These are phyloP conservation scores for Glycyrrhiza uralensis DNA, from an alignment of 306 rosid species.

Conservation along the genomic window DNA sequence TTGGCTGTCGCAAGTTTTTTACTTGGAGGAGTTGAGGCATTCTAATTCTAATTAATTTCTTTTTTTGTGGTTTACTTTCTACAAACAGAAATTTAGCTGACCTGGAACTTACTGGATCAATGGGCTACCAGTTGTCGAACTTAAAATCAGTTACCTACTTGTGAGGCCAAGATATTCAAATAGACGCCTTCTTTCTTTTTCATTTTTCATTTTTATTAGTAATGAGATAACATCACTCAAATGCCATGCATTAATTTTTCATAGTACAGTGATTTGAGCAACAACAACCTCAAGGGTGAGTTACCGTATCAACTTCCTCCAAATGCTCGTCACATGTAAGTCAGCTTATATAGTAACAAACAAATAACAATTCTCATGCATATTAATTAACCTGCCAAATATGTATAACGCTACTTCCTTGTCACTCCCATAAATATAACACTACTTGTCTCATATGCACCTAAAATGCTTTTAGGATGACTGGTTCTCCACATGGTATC, in stretches of 20 bases:
- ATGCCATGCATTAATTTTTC: slow-evolving; percentile 51
- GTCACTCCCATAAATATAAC: background rate
- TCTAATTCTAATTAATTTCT: no score
- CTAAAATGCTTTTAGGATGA: background rate
- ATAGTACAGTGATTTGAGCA: slow-evolving; percentile 94
- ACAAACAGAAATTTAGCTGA: slow-evolving; percentile 64
- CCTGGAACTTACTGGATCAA: slow-evolving; percentile 61
- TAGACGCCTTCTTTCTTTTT: background rate
- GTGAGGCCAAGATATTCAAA: slow-evolving; percentile 54
- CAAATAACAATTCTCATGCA: background rate
- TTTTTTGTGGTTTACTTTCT: background rate
- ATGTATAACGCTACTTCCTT: background rate
- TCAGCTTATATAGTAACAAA: background rate
- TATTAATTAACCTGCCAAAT: background rate
- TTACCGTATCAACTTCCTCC: slow-evolving; percentile 97
- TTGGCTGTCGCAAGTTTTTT: background rate
- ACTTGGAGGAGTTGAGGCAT: background rate
- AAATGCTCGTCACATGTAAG: slow-evolving; percentile 65
- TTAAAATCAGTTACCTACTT: slow-evolving; percentile 70
- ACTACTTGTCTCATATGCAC: background rate
- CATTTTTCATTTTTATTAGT: background rate
- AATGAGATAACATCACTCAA: slow-evolving; percentile 30
- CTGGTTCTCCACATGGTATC: background rate
- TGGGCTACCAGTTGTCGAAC: slow-evolving; percentile 78
- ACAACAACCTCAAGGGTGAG: slow-evolving; percentile 70